phyloP scores from a whole-genome alignment of 2,329 filamentous ascomycete genomes.

The Epichloe glyceriae region DNA sequence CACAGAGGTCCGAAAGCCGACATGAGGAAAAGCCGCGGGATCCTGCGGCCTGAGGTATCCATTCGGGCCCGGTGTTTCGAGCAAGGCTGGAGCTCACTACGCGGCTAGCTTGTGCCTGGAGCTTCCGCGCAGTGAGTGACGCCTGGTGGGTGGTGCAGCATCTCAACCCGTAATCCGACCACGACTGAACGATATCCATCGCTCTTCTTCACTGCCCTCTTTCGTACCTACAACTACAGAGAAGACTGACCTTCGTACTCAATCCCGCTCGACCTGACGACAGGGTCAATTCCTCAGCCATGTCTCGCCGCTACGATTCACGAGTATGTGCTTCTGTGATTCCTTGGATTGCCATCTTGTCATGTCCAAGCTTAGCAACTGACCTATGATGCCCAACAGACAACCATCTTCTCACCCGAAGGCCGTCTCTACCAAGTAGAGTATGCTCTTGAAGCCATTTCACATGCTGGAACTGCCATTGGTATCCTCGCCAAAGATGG shows the following conservation, averaged over 20 bases:
- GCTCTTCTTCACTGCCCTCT: background rate
- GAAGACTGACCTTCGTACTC: background rate
- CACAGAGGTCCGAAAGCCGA: no score
- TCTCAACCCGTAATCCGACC: background rate
- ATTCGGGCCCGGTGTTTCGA: background rate
- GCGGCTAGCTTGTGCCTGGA: constrained; percentile 12
- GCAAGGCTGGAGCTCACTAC: constrained; percentile 5
- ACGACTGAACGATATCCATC: constrained; percentile 1
- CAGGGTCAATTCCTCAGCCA: constrained; percentile 24
- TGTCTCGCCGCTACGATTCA: constrained; percentile 97
- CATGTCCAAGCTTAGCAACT: background rate
- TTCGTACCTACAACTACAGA: background rate
- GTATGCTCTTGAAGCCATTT: constrained; percentile 98
- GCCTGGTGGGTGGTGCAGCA: constrained; percentile 5
- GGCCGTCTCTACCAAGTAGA: constrained; percentile 98
- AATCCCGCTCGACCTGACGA: background rate
- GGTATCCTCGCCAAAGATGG: constrained; percentile 96
- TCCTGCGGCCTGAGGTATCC: constrained; percentile 4
- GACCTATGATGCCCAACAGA: constrained; percentile 37
- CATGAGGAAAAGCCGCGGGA: no score
- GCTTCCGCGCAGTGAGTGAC: constrained; percentile 9
- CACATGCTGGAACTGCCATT: constrained; percentile 91
- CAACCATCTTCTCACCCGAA: constrained; percentile 99
- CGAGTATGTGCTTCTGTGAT: constrained; percentile 49
- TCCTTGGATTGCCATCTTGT: background rate